Evolutionary conservation across 1,284 basidiomycete genomes (phyloP).

Genomic region (Puccinia polysora): DNA sequence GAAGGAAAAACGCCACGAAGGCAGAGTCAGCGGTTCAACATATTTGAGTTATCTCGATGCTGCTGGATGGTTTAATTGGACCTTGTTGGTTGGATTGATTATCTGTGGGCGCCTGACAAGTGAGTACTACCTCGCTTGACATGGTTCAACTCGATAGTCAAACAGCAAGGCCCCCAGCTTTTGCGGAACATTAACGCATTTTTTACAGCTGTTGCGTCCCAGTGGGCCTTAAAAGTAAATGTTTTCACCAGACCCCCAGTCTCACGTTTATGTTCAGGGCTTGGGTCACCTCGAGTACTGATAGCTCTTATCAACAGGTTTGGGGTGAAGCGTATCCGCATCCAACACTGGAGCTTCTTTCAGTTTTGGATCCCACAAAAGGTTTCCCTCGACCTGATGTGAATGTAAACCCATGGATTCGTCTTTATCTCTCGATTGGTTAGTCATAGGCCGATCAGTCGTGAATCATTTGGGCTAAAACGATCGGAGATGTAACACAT

Average conservation of each 20-base stretch:
- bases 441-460: background rate
- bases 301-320: conserved; percentile 4
- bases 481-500: background rate
- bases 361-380: conserved; percentile 30
- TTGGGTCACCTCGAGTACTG: no score
- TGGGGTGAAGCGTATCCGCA: conserved; percentile 43
- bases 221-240: conserved; percentile 41
- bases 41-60: conserved; percentile 62
- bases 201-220: conserved; percentile 34
- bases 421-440: conserved; percentile 32
- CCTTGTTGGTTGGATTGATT: conserved; percentile 59
- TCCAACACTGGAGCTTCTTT: background rate
- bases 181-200: no score
- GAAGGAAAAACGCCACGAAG: conserved; percentile 63
- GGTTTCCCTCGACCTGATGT: conserved; percentile 38
- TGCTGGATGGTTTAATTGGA: conserved; percentile 61
- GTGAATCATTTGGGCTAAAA: background rate
- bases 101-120: conserved; percentile 61
- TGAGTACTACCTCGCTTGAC: conserved; percentile 61
- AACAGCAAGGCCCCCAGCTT: conserved; percentile 17
- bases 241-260: background rate
- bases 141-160: conserved; percentile 64
- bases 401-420: conserved; percentile 37
- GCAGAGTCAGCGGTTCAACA: conserved; percentile 61
- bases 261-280: background rate